Conservation (phyloP, 805 yeast species). For the Nakazawaea populi region DNA sequence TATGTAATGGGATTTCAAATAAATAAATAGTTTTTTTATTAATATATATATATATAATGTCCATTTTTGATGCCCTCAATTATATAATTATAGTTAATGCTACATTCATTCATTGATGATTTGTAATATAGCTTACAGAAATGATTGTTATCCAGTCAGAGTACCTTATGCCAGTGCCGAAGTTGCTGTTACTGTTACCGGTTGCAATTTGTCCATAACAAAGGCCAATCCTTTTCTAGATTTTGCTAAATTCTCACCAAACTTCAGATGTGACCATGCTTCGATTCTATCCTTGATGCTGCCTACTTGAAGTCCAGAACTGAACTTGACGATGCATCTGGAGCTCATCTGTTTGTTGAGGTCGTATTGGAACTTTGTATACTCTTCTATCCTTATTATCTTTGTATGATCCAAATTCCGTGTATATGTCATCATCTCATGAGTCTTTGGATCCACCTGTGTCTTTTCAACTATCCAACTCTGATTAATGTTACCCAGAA, state of each 20-base stretch:
- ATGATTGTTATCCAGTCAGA: too few species aligned
- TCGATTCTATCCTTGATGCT: conserved; percentile 75
- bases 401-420: conserved; percentile 80
- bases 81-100: too few species aligned
- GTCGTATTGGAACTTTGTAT: conserved; percentile 45
- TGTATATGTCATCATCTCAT: conserved; percentile 61
- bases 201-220: conserved; percentile 64
- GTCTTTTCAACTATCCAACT: conserved; percentile 81
- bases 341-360: conserved; percentile 24
- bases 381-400: conserved; percentile 76
- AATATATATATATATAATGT: too few species aligned
- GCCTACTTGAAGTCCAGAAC: conserved; percentile 55
- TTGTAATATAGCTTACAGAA: too few species aligned
- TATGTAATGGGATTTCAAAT: not conserved
- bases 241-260: conserved; percentile 58
- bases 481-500: conserved; percentile 62
- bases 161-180: too few species aligned
- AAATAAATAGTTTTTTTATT: not conserved
- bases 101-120: too few species aligned
- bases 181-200: not conserved
- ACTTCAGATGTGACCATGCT: conserved; percentile 69
- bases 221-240: conserved; percentile 69
- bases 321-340: conserved; percentile 52
- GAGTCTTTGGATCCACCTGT: conserved; percentile 55
- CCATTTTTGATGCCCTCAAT: too few species aligned